Conservation (phyloP, 208 protist genomes). For the Endotrypanum monterogeii region DNA sequence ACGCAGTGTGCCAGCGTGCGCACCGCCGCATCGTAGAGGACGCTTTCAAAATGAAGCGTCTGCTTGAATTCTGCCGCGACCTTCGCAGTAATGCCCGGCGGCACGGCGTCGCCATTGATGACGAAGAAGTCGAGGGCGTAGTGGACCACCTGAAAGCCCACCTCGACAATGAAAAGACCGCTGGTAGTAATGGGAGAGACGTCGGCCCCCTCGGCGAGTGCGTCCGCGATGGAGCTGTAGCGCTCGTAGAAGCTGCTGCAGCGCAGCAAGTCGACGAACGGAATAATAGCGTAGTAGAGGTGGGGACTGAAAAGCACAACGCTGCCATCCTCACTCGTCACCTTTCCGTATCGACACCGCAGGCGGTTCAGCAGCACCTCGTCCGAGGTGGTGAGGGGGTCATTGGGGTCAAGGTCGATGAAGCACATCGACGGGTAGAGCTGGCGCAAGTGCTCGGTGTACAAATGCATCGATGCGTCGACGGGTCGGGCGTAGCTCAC, state of each 20-base stretch:
- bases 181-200: constrained; percentile 43
- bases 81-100: constrained; percentile 50
- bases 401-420: constrained; percentile 77
- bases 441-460: constrained; percentile 59
- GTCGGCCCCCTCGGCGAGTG: constrained; percentile 22
- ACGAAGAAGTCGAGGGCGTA: constrained; percentile 90
- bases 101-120: constrained; percentile 60
- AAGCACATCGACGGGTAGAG: constrained; percentile 67
- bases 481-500: constrained; percentile 38
- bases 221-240: constrained; percentile 18
- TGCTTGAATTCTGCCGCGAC: constrained; percentile 76
- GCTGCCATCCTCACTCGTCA: constrained; percentile 42
- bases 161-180: constrained; percentile 81
- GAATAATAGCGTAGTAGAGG: constrained; percentile 71
- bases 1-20: constrained; percentile 43
- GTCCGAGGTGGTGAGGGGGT: constrained; percentile 52
- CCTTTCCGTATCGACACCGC: constrained; percentile 86
- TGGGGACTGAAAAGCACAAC: constrained; percentile 62
- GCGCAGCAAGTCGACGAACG: constrained; percentile 52
- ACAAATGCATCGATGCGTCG: constrained; percentile 61
- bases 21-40: constrained; percentile 82
- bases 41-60: constrained; percentile 68
- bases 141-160: constrained; percentile 87
- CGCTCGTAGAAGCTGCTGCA: constrained; percentile 21
- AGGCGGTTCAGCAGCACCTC: constrained; percentile 70